These are phyloP conservation scores for Orobanche coerulescens DNA, from an alignment of 257 asterid species.

Conservation along the genomic window DNA sequence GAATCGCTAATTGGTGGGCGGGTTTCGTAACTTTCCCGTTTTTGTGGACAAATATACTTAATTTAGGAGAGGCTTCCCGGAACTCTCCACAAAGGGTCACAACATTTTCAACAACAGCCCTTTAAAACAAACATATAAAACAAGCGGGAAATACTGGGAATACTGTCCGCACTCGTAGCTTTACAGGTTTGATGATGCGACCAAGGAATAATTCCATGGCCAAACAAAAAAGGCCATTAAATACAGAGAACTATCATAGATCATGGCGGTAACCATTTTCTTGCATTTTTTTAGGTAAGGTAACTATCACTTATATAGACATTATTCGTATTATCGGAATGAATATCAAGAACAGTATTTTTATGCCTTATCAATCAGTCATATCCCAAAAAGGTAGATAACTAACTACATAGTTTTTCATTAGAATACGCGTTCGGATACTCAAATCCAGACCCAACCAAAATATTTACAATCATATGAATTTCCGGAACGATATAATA, in stretches of 20 bases:
- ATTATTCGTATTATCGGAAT: neutral
- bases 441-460: neutral
- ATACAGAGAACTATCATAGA: neutral
- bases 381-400: neutral
- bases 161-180: neutral
- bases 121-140: conserved; percentile 8
- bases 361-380: neutral
- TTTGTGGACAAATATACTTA: neutral
- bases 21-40: neutral
- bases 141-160: conserved; percentile 12
- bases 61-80: neutral
- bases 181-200: conserved; percentile 22
- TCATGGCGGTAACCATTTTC: conserved; percentile 6
- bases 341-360: neutral
- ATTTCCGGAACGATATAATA: conserved; percentile 10
- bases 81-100: neutral
- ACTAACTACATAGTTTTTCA: too few species aligned
- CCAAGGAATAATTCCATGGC: conserved; percentile 17
- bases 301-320: neutral
- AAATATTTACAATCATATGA: neutral
- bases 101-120: conserved; percentile 5
- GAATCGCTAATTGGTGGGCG: neutral
- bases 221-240: neutral
- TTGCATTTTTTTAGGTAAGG: neutral
- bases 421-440: neutral